Percentiles rank a stretch among this genome's conserved stretches.
Conservation (phyloP, 2,329 filamentous ascomycete genomes). For the Fusarium sp. region DNA sequence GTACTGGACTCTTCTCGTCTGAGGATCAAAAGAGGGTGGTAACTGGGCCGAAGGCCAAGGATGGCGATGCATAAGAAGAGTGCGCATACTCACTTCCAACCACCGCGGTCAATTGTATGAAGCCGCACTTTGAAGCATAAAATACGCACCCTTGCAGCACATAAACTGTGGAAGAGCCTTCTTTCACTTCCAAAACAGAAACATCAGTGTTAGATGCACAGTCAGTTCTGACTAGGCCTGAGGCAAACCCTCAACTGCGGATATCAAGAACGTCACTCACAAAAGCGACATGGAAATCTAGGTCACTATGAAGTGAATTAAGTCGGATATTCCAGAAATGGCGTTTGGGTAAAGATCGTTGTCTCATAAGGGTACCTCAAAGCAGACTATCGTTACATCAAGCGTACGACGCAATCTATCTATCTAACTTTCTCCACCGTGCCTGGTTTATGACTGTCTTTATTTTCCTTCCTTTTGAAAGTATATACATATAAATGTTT, state of each 20-base stretch:
- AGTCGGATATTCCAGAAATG: background rate
- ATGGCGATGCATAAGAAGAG: slow-evolving; percentile 27
- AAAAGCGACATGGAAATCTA: background rate
- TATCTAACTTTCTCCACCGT: slow-evolving; percentile 1
- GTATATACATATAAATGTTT: background rate
- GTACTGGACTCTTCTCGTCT: slow-evolving; percentile 69
- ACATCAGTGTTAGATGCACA: background rate
- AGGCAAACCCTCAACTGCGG: background rate
- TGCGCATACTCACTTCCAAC: background rate
- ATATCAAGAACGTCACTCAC: too few species aligned
- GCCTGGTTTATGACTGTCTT: background rate
- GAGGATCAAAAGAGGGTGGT: slow-evolving; percentile 53
- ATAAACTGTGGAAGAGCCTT: background rate
- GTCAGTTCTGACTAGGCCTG: background rate
- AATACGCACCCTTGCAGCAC: too few species aligned
- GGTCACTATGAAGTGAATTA: background rate
- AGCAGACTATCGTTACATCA: slow-evolving; percentile 30
- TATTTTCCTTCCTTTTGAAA: background rate
- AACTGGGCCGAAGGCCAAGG: slow-evolving; percentile 28
- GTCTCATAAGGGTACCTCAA: slow-evolving; percentile 47
- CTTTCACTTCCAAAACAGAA: background rate
- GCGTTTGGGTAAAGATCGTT: slow-evolving; percentile 16
- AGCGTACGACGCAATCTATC: slow-evolving; percentile 16
- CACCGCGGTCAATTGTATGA: background rate
- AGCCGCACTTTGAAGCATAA: background rate